Conservation (phyloP, 345 rosid genomes). For the Turritis glabra region DNA sequence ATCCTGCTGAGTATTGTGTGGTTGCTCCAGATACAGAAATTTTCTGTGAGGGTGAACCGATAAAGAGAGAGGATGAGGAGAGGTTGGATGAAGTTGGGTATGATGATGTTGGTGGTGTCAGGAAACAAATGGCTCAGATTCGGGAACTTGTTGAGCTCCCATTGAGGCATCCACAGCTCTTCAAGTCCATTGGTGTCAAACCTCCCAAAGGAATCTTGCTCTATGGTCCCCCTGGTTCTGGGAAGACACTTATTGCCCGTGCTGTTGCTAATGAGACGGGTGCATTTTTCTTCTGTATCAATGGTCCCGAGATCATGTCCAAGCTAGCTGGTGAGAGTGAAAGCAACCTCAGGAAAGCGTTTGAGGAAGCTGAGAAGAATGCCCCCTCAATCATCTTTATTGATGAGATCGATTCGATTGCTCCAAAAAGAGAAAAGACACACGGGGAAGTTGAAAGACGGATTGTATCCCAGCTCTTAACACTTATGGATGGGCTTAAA, state of each 20-base stretch:
- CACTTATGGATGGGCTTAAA: slow-evolving; percentile 97
- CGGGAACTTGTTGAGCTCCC: slow-evolving; percentile 75
- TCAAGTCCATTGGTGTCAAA: slow-evolving; percentile 70
- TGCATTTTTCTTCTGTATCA: slow-evolving; percentile 71
- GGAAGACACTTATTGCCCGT: slow-evolving; percentile 67
- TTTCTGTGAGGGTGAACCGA: slow-evolving; percentile 72
- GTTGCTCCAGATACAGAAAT: slow-evolving; percentile 75
- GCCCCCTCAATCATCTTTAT: slow-evolving; percentile 55
- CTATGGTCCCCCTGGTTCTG: slow-evolving; percentile 61
- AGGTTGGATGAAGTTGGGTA: slow-evolving; percentile 70
- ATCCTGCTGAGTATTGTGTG: slow-evolving; percentile 68
- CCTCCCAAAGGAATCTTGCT: slow-evolving; percentile 75
- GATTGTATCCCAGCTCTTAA: slow-evolving; percentile 66
- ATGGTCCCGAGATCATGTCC: slow-evolving; percentile 78
- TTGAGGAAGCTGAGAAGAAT: slow-evolving; percentile 61
- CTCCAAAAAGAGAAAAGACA: slow-evolving; percentile 72
- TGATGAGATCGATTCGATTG: slow-evolving; percentile 69
- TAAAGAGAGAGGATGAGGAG: slow-evolving; percentile 72
- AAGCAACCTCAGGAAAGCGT: slow-evolving; percentile 71
- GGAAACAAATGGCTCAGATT: slow-evolving; percentile 78
- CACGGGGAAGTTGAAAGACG: slow-evolving; percentile 67
- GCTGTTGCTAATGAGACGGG: slow-evolving; percentile 77
- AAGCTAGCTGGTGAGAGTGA: slow-evolving; percentile 81
- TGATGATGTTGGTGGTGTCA: slow-evolving; percentile 81
- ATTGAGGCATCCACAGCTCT: slow-evolving; percentile 71